A percentile compares a stretch with the other conserved stretches of the same genome.
Conservation (phyloP, 192 early-diverging fungal species). For the Allomyces arbusculus region DNA sequence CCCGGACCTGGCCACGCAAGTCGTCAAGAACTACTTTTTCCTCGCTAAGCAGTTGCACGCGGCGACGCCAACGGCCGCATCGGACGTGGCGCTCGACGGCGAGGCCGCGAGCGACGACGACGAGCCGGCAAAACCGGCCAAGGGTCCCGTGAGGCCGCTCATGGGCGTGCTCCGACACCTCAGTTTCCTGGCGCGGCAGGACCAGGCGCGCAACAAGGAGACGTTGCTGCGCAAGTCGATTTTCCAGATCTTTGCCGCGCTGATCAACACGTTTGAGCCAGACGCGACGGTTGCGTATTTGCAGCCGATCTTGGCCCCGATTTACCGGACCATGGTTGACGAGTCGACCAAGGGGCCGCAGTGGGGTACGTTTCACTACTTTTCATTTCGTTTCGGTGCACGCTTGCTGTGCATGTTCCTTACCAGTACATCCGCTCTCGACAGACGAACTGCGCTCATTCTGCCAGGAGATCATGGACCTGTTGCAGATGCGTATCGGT, state of each 20-base stretch:
- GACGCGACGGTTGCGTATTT: slow-evolving; percentile 38
- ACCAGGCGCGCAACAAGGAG: slow-evolving; percentile 19
- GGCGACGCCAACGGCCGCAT: background rate
- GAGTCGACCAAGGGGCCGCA: slow-evolving; percentile 38
- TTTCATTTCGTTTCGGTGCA: background rate
- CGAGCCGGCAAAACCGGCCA: slow-evolving; percentile 2
- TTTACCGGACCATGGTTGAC: slow-evolving; percentile 64
- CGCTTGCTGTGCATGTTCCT: background rate
- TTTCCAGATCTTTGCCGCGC: slow-evolving; percentile 87
- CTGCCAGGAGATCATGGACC: slow-evolving; percentile 55
- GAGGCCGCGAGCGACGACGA: slow-evolving; percentile 8
- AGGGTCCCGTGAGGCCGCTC: slow-evolving; percentile 5
- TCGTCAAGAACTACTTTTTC: slow-evolving; percentile 88
- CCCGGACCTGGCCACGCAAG: slow-evolving; percentile 62
- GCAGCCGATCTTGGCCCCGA: slow-evolving; percentile 44
- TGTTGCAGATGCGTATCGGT: slow-evolving; percentile 53
- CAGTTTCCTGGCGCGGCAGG: slow-evolving; percentile 42
- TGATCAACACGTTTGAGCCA: slow-evolving; percentile 15
- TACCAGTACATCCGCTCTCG: background rate
- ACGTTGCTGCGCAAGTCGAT: slow-evolving; percentile 38
- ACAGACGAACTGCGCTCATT: slow-evolving; percentile 51
- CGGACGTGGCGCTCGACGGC: slow-evolving; percentile 5
- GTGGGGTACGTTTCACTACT: slow-evolving; percentile 31
- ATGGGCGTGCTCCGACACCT: slow-evolving; percentile 37
- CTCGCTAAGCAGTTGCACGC: slow-evolving; percentile 37